Percentiles rank a stretch among this genome's conserved stretches.
Evolutionary conservation across 2,329 filamentous ascomycete genomes (phyloP).

Genomic region (Eurotiales sp.): DNA sequence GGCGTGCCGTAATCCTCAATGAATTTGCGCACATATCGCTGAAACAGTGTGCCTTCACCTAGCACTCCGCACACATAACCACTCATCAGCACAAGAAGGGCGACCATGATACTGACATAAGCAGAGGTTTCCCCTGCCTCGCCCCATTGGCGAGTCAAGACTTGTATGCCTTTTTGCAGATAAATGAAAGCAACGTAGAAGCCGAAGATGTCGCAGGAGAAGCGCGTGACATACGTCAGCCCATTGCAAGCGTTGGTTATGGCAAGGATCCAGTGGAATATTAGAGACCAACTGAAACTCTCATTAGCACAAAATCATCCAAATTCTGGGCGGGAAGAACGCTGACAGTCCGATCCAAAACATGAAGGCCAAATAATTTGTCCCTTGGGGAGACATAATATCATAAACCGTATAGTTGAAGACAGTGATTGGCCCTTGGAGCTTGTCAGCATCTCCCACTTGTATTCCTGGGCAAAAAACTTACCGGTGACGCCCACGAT

Average conservation of each 20-base stretch:
- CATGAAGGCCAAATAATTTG: conserved; percentile 86
- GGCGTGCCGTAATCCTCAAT: conserved; percentile 88
- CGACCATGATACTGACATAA: conserved; percentile 74
- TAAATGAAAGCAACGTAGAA: conserved; percentile 94
- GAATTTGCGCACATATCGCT: conserved; percentile 72
- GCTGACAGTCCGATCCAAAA: conserved; percentile 75
- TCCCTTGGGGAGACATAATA: conserved; percentile 72
- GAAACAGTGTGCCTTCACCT: conserved; percentile 68
- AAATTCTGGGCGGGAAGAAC: background rate
- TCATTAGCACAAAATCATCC: background rate
- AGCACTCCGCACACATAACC: conserved; percentile 71
- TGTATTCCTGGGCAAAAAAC: conserved; percentile 10
- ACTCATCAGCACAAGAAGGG: conserved; percentile 72
- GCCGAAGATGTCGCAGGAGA: conserved; percentile 90
- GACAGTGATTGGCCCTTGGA: conserved; percentile 74
- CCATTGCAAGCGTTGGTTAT: conserved; percentile 83
- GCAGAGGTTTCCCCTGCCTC: conserved; percentile 57
- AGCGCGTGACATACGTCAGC: conserved; percentile 83
- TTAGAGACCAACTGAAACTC: conserved; percentile 65
- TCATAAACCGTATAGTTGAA: conserved; percentile 94
- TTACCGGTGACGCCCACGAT: conserved; percentile 83
- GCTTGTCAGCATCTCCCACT: conserved; percentile 15
- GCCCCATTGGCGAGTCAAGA: conserved; percentile 70
- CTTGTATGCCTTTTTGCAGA: conserved; percentile 84
- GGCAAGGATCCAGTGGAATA: conserved; percentile 81